Evolutionary conservation across 805 yeast species (phyloP).

Genomic region (Saturnispora kantuleensis): DNA sequence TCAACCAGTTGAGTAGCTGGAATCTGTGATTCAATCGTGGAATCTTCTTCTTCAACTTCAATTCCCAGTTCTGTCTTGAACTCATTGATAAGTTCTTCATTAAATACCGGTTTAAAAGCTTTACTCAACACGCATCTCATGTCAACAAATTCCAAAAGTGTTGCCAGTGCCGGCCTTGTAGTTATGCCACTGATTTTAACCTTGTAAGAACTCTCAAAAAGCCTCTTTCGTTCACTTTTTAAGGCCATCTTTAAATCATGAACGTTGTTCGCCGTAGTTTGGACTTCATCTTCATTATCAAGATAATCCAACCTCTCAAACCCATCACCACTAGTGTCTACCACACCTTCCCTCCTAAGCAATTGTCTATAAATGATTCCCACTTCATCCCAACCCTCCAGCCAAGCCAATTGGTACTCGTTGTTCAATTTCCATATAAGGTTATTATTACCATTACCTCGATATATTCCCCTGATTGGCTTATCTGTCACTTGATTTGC

Average conservation of each 20-base stretch:
- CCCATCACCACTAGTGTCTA: conserved; percentile 12
- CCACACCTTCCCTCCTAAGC: conserved; percentile 12
- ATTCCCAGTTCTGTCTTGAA: conserved; percentile 27
- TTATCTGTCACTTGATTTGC: conserved; percentile 76
- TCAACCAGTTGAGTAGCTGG: conserved; percentile 15
- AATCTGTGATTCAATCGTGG: neutral
- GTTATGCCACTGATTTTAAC: conserved; percentile 24
- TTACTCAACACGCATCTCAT: conserved; percentile 39
- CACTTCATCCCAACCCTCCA: conserved; percentile 61
- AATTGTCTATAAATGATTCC: conserved; percentile 25
- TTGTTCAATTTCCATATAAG: conserved; percentile 31
- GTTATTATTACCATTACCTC: conserved; percentile 15
- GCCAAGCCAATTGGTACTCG: conserved; percentile 63
- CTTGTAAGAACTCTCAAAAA: conserved; percentile 26
- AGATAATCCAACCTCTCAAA: conserved; percentile 14
- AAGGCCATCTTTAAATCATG: conserved; percentile 20
- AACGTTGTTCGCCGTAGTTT: conserved; percentile 13
- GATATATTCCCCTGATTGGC: conserved; percentile 27
- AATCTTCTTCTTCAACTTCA: conserved; percentile 11
- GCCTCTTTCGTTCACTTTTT: conserved; percentile 19
- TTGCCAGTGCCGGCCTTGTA: conserved; percentile 43
- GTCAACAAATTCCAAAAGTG: conserved; percentile 44
- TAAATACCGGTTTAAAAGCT: conserved; percentile 31
- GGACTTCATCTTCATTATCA: conserved; percentile 11
- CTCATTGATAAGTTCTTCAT: conserved; percentile 27